Conservation (phyloP, 78 protist genomes). For the slime mould (Dictyostelium discoideum) region dicty_2.7 NC_007088.5:4816001-4816500, state of each 20-base stretch:
- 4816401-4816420: not conserved
- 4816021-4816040: slow-evolving; percentile 81
- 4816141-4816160: slow-evolving; percentile 87
- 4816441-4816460: not conserved
- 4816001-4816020: slow-evolving; percentile 72
- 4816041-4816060: slow-evolving; percentile 62
- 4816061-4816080: slow-evolving; percentile 43
- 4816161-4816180: slow-evolving; percentile 71
- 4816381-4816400: slow-evolving; percentile 50
- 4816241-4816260: not conserved
- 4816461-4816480: not conserved
- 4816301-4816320: slow-evolving; percentile 61
- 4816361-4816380: slow-evolving; percentile 79
- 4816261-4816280: not conserved
- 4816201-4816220: slow-evolving; percentile 46
- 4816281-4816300: slow-evolving; percentile 56
- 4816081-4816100: slow-evolving; percentile 75
- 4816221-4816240: slow-evolving; percentile 73
- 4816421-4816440: not conserved
- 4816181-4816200: slow-evolving; percentile 80
- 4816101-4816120: slow-evolving; percentile 91
- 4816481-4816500: too few relatives aligned
- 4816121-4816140: slow-evolving; percentile 79
- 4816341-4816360: slow-evolving; percentile 66
- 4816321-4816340: slow-evolving; percentile 72